Conservation (phyloP, 2,329 filamentous ascomycete species). For the Periconia macrospinosa region DNA sequence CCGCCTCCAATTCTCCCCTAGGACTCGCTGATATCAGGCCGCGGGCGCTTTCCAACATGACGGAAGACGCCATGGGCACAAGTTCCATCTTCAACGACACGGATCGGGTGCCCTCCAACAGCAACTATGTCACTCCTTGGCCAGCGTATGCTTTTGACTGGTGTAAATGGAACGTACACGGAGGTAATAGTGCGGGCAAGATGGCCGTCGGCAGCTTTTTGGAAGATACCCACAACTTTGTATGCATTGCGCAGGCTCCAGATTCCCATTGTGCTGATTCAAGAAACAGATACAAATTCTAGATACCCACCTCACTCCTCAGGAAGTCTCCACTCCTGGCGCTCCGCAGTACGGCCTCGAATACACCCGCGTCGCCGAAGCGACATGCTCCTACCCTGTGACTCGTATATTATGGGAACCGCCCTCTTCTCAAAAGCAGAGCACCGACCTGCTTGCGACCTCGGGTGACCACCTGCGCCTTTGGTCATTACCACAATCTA, state of each 20-base stretch:
- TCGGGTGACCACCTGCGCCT: constrained; percentile 91
- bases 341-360: constrained; percentile 77
- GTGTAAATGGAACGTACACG: constrained; percentile 93
- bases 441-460: constrained; percentile 90
- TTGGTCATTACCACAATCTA: constrained; percentile 77
- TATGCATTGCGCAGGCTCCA: constrained; percentile 49
- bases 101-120: constrained; percentile 70
- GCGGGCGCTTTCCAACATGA: constrained; percentile 77
- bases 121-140: constrained; percentile 94
- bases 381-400: constrained; percentile 96
- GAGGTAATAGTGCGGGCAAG: constrained; percentile 75
- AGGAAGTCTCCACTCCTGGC: constrained; percentile 69
- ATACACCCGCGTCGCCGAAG: constrained; percentile 91
- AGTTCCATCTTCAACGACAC: constrained; percentile 65
- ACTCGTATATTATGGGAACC: constrained; percentile 96
- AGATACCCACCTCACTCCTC: constrained; percentile 76
- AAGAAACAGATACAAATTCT: constrained; percentile 85
- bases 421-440: constrained; percentile 90
- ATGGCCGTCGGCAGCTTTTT: constrained; percentile 94
- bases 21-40: constrained; percentile 91
- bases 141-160: constrained; percentile 96
- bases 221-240: constrained; percentile 98
- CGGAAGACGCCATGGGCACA: constrained; percentile 67
- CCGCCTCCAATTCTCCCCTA: constrained; percentile 81
- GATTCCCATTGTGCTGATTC: constrained; percentile 12